phyloP scores from a whole-genome alignment of 1,139 yeast genomes.

The Kurtzmaniella quercitrusa region DNA sequence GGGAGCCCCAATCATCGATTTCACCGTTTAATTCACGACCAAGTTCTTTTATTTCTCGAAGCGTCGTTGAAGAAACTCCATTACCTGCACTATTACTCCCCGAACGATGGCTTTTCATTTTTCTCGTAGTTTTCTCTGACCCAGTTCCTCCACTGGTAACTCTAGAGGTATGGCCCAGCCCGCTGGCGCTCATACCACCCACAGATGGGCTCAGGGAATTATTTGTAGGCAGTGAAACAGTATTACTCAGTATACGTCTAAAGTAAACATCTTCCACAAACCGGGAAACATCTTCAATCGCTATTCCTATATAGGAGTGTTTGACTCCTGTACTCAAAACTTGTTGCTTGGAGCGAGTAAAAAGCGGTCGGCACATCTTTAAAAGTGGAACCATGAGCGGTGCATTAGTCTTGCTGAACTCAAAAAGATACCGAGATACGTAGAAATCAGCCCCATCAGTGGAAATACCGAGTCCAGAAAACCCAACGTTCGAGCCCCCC shows the following conservation, averaged over 20 bases:
- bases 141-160: no score
- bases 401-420: slow-evolving; percentile 18
- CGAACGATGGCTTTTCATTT: neutral
- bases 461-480: slow-evolving; percentile 20
- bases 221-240: neutral
- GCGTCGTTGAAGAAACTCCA: neutral
- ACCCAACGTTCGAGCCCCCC: neutral
- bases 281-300: slow-evolving; percentile 30
- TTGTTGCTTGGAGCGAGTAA: slow-evolving; percentile 21
- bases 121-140: no score
- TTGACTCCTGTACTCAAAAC: slow-evolving; percentile 15
- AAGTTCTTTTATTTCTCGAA: neutral
- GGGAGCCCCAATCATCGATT: neutral
- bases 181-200: neutral
- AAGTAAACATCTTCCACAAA: slow-evolving; percentile 24
- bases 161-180: neutral
- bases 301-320: slow-evolving; percentile 22
- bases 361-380: slow-evolving; percentile 18
- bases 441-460: slow-evolving; percentile 10
- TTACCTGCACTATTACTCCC: neutral
- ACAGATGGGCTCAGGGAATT: neutral
- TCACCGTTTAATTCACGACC: neutral
- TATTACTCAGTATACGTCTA: neutral
- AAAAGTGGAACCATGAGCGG: slow-evolving; percentile 23
- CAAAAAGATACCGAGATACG: slow-evolving; percentile 11